Conservation (phyloP, 257 asterid genomes). For the Solanum rostratum region DNA sequence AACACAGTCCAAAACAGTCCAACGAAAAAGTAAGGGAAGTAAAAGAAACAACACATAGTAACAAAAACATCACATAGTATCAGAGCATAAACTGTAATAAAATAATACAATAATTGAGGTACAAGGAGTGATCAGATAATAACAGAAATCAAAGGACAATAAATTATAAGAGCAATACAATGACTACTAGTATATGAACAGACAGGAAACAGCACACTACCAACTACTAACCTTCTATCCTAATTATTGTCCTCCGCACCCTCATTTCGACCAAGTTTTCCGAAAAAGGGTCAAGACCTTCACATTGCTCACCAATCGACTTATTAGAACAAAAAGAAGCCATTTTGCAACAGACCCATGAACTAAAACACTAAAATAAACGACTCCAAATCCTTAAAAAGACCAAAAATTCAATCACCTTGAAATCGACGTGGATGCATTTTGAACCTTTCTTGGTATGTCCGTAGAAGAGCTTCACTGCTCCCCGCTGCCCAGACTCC, state of each 20-base stretch:
- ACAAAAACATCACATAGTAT: background rate
- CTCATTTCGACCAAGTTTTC: background rate
- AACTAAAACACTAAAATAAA: background rate
- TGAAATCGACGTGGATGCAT: background rate
- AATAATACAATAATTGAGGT: background rate
- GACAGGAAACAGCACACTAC: background rate
- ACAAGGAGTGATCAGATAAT: background rate
- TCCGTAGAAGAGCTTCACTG: background rate
- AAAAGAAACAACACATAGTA: background rate
- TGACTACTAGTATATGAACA: background rate
- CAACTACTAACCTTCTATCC: background rate
- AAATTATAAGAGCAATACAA: background rate
- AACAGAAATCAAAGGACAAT: background rate
- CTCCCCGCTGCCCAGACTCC: background rate
- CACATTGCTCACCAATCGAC: background rate
- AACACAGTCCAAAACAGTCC: background rate
- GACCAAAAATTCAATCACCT: background rate
- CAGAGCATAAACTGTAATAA: background rate
- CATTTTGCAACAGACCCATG: background rate
- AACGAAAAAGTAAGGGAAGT: too few relatives aligned
- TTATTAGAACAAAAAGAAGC: background rate
- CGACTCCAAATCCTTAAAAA: background rate
- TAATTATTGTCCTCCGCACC: background rate
- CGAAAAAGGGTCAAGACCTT: background rate
- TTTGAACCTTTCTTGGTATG: background rate